These are phyloP conservation scores for Mycena citricolor DNA, from an alignment of 1,284 basidiomycete genomes.

Conservation along the genomic window DNA sequence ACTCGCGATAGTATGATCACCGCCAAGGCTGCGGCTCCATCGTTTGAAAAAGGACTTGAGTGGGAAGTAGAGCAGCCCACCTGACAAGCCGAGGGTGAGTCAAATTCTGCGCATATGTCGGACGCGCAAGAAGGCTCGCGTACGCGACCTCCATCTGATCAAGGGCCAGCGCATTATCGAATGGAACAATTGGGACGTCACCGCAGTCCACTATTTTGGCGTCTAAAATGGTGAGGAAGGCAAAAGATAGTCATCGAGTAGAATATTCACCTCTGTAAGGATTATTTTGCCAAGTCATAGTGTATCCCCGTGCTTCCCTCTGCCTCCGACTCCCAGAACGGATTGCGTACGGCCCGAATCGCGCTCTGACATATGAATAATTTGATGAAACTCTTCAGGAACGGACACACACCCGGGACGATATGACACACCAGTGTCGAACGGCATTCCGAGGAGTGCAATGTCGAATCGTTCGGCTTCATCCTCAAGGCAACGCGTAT, in stretches of 20 bases:
- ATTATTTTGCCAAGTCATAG: conserved; percentile 65
- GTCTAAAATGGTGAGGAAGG: conserved; percentile 4
- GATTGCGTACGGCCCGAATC: conserved; percentile 82
- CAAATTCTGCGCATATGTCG: conserved; percentile 49
- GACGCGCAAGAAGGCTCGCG: conserved; percentile 60
- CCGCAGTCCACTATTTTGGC: conserved; percentile 74
- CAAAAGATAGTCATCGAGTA: background rate
- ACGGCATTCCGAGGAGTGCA: conserved; percentile 78
- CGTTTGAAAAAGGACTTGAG: conserved; percentile 40
- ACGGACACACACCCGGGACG: conserved; percentile 6
- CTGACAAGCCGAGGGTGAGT: conserved; percentile 70
- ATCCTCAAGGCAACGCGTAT: conserved; percentile 68
- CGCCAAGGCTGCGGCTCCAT: conserved; percentile 59
- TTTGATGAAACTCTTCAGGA: background rate
- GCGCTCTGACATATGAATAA: conserved; percentile 47
- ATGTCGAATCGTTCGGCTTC: conserved; percentile 59
- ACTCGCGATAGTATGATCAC: conserved; percentile 74
- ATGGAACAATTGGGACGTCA: conserved; percentile 72
- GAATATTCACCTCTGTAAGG: conserved; percentile 56
- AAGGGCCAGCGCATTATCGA: conserved; percentile 73
- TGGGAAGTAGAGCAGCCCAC: conserved; percentile 31
- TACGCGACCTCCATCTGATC: conserved; percentile 82
- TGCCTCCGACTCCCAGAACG: conserved; percentile 75
- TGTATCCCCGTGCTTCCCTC: conserved; percentile 54
- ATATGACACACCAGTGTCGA: conserved; percentile 61